These are phyloP conservation scores for Cladorrhinum samala DNA, from an alignment of 495 filamentous ascomycete species.

Conservation along the genomic window DNA sequence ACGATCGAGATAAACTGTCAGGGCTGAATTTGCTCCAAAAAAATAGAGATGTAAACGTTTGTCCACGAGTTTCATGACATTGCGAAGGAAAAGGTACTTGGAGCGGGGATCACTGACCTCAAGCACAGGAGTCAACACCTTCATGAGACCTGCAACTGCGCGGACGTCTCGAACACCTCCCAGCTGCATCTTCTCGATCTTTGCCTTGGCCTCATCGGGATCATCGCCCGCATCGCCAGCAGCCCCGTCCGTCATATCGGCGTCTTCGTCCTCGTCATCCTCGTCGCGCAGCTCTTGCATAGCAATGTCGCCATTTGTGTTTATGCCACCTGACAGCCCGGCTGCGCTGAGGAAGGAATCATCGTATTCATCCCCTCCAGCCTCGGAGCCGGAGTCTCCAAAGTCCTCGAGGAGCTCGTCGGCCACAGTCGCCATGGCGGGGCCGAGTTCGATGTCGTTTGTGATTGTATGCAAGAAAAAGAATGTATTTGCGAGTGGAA, in stretches of 20 bases:
- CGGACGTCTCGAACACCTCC: conserved; percentile 65
- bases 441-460: not conserved
- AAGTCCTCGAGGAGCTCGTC: conserved; percentile 88
- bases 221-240: conserved; percentile 45
- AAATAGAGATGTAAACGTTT: conserved; percentile 44
- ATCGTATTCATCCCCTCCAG: conserved; percentile 48
- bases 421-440: conserved; percentile 67
- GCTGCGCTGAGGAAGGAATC: conserved; percentile 34
- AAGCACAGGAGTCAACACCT: conserved; percentile 66
- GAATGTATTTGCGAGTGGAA: not conserved
- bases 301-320: conserved; percentile 21
- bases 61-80: conserved; percentile 19
- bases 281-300: conserved; percentile 29
- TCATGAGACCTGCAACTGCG: conserved; percentile 68
- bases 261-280: conserved; percentile 40
- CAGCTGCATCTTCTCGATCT: conserved; percentile 73
- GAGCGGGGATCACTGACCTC: conserved; percentile 54
- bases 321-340: conserved; percentile 10
- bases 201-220: conserved; percentile 62
- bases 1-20: conserved; percentile 49
- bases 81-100: not conserved
- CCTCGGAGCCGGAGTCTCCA: conserved; percentile 63
- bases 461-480: not conserved
- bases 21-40: conserved; percentile 44
- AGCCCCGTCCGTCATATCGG: conserved; percentile 46